These are phyloP conservation scores for Cladochytrium replicatum DNA, from an alignment of 192 early-diverging fungal genomes.

Conservation along the genomic window DNA sequence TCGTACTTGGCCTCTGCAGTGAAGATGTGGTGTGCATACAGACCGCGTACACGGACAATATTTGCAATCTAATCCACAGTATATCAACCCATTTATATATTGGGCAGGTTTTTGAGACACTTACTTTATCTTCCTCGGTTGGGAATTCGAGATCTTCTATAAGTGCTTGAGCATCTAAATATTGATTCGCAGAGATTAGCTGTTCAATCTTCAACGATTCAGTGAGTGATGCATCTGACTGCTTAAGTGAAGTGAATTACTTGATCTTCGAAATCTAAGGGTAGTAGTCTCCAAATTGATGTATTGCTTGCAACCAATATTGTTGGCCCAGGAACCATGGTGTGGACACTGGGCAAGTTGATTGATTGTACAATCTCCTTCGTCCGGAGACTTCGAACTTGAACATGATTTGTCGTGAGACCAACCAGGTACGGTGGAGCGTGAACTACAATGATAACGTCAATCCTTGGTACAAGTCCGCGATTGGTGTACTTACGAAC, in stretches of 20 bases:
- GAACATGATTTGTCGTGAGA: constrained; percentile 56
- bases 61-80: constrained; percentile 28
- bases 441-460: no score
- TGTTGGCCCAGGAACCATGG: constrained; percentile 11
- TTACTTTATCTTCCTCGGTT: constrained; percentile 36
- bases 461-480: no score
- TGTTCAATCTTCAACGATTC: constrained; percentile 34
- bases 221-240: constrained; percentile 4
- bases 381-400: constrained; percentile 78
- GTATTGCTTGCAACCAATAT: constrained; percentile 27
- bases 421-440: constrained; percentile 65
- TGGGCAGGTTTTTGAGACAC: background rate
- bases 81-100: no score
- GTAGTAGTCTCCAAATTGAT: constrained; percentile 37
- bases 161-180: constrained; percentile 32
- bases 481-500: no score
- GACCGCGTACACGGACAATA: constrained; percentile 38
- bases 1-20: constrained; percentile 34
- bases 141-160: constrained; percentile 48
- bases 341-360: constrained; percentile 46
- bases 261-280: constrained; percentile 48
- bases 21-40: constrained; percentile 47
- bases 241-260: constrained; percentile 7
- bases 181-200: constrained; percentile 25
- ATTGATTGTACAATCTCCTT: constrained; percentile 75